phyloP scores from a whole-genome alignment of 2,329 filamentous ascomycete species.

The Ophiostoma angusticollis region DNA sequence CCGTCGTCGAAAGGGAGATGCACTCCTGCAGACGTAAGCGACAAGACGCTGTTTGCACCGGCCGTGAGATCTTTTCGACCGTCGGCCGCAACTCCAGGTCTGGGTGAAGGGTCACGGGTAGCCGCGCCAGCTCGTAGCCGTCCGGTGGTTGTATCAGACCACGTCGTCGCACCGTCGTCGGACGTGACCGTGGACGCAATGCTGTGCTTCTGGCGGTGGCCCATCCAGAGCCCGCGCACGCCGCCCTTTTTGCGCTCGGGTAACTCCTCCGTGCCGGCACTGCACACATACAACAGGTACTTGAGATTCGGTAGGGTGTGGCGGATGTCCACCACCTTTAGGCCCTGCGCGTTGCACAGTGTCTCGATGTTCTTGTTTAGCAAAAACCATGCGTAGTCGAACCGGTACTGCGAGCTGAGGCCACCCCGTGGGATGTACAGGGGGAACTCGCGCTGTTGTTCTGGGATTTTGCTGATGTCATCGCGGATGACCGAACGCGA shows the following conservation, averaged over 20 bases:
- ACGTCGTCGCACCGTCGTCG: slow-evolving; percentile 30
- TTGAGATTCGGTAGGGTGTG: slow-evolving; percentile 90
- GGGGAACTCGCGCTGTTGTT: slow-evolving; percentile 61
- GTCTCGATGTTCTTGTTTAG: slow-evolving; percentile 88
- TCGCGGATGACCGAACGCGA: slow-evolving; percentile 68
- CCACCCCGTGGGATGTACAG: slow-evolving; percentile 53
- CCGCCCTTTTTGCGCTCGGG: slow-evolving; percentile 50
- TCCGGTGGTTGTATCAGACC: too few species aligned
- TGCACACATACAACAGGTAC: slow-evolving; percentile 81
- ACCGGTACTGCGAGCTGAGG: slow-evolving; percentile 68
- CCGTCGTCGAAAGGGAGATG: slow-evolving; percentile 34
- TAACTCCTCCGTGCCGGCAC: slow-evolving; percentile 56
- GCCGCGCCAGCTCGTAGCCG: too few species aligned
- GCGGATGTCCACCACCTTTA: slow-evolving; percentile 77
- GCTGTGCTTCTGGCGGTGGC: slow-evolving; percentile 28
- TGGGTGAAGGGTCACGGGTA: too few species aligned
- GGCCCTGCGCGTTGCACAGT: slow-evolving; percentile 49
- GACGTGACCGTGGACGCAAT: slow-evolving; percentile 23
- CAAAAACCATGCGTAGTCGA: slow-evolving; percentile 94
- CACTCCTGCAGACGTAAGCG: too few species aligned
- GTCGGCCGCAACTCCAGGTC: too few species aligned
- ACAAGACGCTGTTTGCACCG: too few species aligned
- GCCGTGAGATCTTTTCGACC: too few species aligned
- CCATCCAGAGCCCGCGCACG: slow-evolving; percentile 44
- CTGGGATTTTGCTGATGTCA: slow-evolving; percentile 47